phyloP scores from a whole-genome alignment of 192 early-diverging fungal species.

The Entophlyctis luteolus region DNA sequence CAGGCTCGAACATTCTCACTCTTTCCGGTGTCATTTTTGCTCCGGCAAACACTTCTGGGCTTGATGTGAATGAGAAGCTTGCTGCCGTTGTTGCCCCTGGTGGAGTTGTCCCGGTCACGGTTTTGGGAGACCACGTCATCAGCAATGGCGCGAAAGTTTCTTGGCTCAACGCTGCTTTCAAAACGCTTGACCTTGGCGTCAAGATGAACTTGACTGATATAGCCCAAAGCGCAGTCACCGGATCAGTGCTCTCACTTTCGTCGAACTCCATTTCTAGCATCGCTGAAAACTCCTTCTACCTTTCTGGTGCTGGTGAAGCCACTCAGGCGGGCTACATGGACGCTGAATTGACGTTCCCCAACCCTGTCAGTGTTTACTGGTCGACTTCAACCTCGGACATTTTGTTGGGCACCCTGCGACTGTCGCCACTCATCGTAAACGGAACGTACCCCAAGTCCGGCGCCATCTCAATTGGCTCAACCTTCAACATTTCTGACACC shows the following conservation, averaged over 20 bases:
- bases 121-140: constrained; percentile 1
- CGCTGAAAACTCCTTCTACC: constrained; percentile 19
- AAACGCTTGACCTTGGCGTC: not conserved
- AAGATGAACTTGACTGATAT: constrained; percentile 15
- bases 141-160: not conserved
- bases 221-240: constrained; percentile 29
- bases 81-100: not conserved
- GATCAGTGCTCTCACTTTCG: constrained; percentile 21
- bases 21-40: not conserved
- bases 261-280: constrained; percentile 20
- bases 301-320: constrained; percentile 20
- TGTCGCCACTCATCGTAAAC: constrained; percentile 23
- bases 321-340: constrained; percentile 32
- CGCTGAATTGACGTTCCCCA: constrained; percentile 25
- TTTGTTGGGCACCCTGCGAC: constrained; percentile 21
- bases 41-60: not conserved
- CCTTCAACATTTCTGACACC: constrained; percentile 3
- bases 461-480: constrained; percentile 11
- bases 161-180: constrained; percentile 11
- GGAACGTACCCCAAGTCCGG: constrained; percentile 6
- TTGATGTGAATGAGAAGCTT: not conserved
- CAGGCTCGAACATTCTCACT: not conserved
- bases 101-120: constrained; percentile 4
- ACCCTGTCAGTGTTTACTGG: constrained; percentile 35
- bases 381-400: constrained; percentile 12